Percentiles rank a stretch among this genome's conserved stretches.
Evolutionary conservation across 129 eudicot species (phyloP).

Genomic region (Artemisia annua): DNA sequence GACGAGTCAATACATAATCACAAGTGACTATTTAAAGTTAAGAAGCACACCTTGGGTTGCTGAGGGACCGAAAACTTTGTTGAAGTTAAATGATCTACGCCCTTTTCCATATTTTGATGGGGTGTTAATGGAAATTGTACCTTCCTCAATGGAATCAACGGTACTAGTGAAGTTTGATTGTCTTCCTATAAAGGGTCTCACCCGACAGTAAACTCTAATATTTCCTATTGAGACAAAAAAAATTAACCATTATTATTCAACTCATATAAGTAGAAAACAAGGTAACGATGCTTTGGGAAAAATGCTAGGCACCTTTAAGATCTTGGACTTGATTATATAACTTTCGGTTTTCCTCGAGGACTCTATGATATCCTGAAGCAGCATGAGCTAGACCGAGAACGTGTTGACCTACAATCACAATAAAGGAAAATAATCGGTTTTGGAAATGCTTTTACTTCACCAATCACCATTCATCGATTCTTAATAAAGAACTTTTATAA

Average conservation of each 20-base stretch:
- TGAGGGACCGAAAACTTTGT: conserved; percentile 87
- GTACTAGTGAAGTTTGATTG: conserved; percentile 49
- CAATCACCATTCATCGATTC: no score
- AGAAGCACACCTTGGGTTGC: conserved; percentile 76
- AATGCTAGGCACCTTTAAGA: conserved; percentile 63
- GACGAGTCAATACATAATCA: background rate
- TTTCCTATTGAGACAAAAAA: conserved; percentile 49
- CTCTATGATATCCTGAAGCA: conserved; percentile 93
- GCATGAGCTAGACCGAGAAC: conserved; percentile 86
- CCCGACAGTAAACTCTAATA: conserved; percentile 95
- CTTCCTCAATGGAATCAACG: conserved; percentile 86
- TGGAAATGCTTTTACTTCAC: background rate
- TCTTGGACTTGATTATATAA: conserved; percentile 95
- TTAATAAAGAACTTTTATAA: background rate
- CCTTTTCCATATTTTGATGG: conserved; percentile 91
- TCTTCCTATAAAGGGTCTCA: conserved; percentile 79
- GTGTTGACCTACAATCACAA: conserved; percentile 53
- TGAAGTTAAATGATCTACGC: conserved; percentile 66
- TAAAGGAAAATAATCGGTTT: background rate
- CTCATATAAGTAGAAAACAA: background rate
- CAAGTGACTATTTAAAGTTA: background rate
- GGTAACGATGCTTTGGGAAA: conserved; percentile 12
- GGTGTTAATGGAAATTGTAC: conserved; percentile 64
- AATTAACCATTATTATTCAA: background rate
- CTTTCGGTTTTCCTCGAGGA: conserved; percentile 89